Evolutionary conservation across 306 rosid genomes (phyloP), one percentile per base, ranked within the genome.

Genomic region (Casuarina equisetifolia): DNA sequence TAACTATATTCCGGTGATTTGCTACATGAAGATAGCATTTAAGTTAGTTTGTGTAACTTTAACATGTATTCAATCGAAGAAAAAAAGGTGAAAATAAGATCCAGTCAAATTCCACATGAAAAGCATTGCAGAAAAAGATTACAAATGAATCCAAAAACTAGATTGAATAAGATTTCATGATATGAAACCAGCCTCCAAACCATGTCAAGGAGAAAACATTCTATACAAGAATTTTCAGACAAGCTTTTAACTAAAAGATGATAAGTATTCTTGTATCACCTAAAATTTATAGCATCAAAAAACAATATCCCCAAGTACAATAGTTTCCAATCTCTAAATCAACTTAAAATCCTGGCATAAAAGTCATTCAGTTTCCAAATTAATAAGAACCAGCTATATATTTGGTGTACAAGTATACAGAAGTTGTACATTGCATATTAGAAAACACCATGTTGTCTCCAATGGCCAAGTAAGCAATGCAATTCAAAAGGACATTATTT

Each of bases 1-100:
- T 91, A 54, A 95, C 99, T 64, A 91, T 92, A 91, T 95, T 95
- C 91, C 99, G 89, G 89, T 95, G 99, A 84, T 88, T 91, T 81
- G 97, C 99, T 95, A 87, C 89, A 95, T 40, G 72, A 76, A 82
- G 73, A 84, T 71, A 76, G 58, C 38, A 25, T 78, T 89, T 78
- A 87, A 67, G 68, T 76, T 75, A 74, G 81, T 53, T 68, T 76
- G 68, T 61, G 78, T 75, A 73, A 52, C 50, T 82, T 51, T 67
- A 39, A 54, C 50, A 42, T 67, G 19, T 12, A 58, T 36, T 71
- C 74, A 62, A 74, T 43, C 15, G 25, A 58, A 67, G 71, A 67
- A 42, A 42, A 35, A 40, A 67, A 42, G 15, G 8, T 25, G 17
- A 17, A 12, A 66, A 17, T 67, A 67, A 42, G 36, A 45, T 42